phyloP scores from a whole-genome alignment of 306 rosid species.

The Argentina anserina region DNA sequence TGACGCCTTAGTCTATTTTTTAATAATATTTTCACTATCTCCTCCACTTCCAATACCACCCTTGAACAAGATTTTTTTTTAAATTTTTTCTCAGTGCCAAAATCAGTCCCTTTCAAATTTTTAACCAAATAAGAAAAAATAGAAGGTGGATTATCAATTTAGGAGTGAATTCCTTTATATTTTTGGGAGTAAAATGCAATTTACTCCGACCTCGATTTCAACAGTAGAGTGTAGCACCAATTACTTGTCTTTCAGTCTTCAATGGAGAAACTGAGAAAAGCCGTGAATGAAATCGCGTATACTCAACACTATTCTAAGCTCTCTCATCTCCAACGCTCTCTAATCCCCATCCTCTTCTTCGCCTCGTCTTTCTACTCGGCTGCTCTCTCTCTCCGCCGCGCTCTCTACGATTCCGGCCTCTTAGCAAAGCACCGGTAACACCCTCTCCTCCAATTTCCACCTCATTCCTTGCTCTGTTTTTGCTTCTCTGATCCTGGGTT shows the following conservation, averaged over 20 bases:
- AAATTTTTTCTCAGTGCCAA: no score
- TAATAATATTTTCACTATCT: no score
- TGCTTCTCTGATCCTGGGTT: slow-evolving; percentile 10
- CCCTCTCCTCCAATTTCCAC: not conserved
- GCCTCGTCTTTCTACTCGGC: slow-evolving; percentile 60
- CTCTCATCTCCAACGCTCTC: slow-evolving; percentile 43
- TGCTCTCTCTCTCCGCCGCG: slow-evolving; percentile 57
- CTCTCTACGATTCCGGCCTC: slow-evolving; percentile 47
- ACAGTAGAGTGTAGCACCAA: no score
- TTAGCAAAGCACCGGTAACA: slow-evolving; percentile 49
- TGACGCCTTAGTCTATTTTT: no score
- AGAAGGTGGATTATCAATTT: no score
- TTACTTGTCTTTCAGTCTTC: not conserved
- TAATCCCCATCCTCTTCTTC: slow-evolving; percentile 58
- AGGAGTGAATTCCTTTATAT: no score
- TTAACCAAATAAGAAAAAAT: no score
- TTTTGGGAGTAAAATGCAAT: no score
- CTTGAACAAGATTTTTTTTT: no score
- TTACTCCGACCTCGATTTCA: no score
- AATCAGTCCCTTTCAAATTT: no score
- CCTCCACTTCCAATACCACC: no score
- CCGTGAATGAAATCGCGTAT: slow-evolving; percentile 66
- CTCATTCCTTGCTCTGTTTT: not conserved
- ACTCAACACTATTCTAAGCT: slow-evolving; percentile 35
- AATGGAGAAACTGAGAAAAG: slow-evolving; percentile 66